A percentile compares a stretch with the other conserved stretches of the same genome.
Conservation (phyloP, 371 early-diverging fungal genomes). For the Circinella umbellata region DNA sequence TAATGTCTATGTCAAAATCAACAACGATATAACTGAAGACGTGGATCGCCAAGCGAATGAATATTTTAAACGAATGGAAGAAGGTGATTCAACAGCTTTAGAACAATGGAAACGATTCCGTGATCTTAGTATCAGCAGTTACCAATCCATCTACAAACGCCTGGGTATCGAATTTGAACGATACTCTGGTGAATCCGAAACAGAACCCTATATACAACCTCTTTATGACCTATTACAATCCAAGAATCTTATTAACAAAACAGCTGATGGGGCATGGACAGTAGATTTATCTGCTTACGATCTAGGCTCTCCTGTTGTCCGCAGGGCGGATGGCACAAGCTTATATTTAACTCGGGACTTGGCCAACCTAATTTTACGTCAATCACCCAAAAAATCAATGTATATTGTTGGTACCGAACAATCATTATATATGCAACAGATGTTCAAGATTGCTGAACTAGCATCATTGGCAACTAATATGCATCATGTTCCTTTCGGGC, state of each 20-base stretch:
- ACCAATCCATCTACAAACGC: conserved; percentile 84
- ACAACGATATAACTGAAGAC: conserved; percentile 62
- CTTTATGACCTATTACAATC: conserved; percentile 66
- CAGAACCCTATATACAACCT: conserved; percentile 69
- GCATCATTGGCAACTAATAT: conserved; percentile 27
- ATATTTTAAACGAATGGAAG: conserved; percentile 96
- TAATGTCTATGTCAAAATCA: conserved; percentile 96
- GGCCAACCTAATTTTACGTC: conserved; percentile 88
- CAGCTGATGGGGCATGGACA: conserved; percentile 70
- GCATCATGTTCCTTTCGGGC: conserved; percentile 91
- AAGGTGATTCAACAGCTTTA: conserved; percentile 68
- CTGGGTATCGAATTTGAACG: conserved; percentile 93
- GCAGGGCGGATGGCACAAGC: conserved; percentile 92
- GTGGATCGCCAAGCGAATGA: conserved; percentile 82
- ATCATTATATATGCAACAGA: conserved; percentile 88
- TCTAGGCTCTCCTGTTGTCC: conserved; percentile 78
- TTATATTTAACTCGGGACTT: conserved; percentile 97
- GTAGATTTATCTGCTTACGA: conserved; percentile 78
- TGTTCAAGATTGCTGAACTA: conserved; percentile 86
- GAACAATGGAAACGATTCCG: conserved; percentile 89
- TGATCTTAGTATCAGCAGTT: conserved; percentile 86
- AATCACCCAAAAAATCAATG: conserved; percentile 73
- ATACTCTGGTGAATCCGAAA: conserved; percentile 97
- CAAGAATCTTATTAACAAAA: conserved; percentile 13
- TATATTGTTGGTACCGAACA: conserved; percentile 97